Percentiles rank a stretch among this genome's conserved stretches.
These are phyloP conservation scores for Ramularia endophylla DNA, from an alignment of 2,329 filamentous ascomycete species.

Conservation along the genomic window DNA sequence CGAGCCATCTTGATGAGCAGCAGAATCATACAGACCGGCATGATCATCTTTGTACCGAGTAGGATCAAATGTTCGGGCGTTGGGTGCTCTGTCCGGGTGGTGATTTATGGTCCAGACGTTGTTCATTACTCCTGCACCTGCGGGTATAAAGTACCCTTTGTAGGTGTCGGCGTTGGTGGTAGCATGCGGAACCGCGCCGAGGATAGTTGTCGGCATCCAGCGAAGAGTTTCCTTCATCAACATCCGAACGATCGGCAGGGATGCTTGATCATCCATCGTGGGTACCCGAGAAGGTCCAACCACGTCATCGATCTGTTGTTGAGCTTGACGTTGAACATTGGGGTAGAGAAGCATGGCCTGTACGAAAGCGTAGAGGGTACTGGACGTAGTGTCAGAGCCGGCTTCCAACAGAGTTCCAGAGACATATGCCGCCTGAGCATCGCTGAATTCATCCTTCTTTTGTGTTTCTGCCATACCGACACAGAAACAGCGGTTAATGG, in stretches of 20 bases:
- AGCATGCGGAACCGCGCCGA: constrained; percentile 22
- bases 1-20: constrained; percentile 23
- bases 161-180: constrained; percentile 22
- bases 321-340: constrained; percentile 13
- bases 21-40: constrained; percentile 20
- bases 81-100: constrained; percentile 15
- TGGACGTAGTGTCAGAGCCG: constrained; percentile 37
- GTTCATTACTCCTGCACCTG: constrained; percentile 21
- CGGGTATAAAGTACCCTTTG: constrained; percentile 23
- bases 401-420: constrained; percentile 32
- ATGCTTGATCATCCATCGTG: constrained; percentile 13
- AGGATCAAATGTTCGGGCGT: constrained; percentile 22
- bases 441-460: constrained; percentile 21
- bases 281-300: constrained; percentile 15
- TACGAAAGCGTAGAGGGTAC: constrained; percentile 31
- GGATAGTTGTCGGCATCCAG: constrained; percentile 15
- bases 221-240: constrained; percentile 19
- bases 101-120: constrained; percentile 24
- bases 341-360: constrained; percentile 26
- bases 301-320: constrained; percentile 20
- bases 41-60: constrained; percentile 20
- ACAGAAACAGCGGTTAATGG: constrained; percentile 21
- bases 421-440: constrained; percentile 30
- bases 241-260: constrained; percentile 15
- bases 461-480: constrained; percentile 21